These are phyloP conservation scores for Pedinophyceae sp. DNA, from an alignment of 139 green algal genomes.

Conservation along the genomic window DNA sequence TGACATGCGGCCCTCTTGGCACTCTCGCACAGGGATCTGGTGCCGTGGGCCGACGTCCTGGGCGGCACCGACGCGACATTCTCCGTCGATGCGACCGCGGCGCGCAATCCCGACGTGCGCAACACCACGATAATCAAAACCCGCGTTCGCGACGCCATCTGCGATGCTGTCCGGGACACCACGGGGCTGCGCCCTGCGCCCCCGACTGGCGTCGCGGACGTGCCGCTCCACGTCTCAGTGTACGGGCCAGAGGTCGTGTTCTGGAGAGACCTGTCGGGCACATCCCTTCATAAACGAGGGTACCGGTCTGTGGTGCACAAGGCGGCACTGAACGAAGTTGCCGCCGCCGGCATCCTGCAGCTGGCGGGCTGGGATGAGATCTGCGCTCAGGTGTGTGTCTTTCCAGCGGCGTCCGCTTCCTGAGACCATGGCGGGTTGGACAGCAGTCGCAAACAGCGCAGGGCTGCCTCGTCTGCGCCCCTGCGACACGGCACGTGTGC, in stretches of 20 bases:
- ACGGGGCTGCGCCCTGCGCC: slow-evolving; percentile 33
- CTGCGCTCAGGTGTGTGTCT: neutral
- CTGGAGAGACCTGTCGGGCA: neutral
- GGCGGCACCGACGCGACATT: slow-evolving; percentile 2
- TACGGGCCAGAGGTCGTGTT: neutral
- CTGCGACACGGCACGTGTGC: neutral
- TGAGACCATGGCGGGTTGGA: neutral
- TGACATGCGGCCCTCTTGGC: slow-evolving; percentile 34
- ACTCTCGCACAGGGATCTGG: slow-evolving; percentile 43
- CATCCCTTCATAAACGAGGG: neutral
- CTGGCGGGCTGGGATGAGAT: slow-evolving; percentile 39
- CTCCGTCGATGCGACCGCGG: slow-evolving; percentile 9
- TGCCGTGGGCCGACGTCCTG: slow-evolving; percentile 5
- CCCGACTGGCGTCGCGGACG: slow-evolving; percentile 25
- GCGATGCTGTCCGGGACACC: slow-evolving; percentile 47
- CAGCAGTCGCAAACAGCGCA: neutral
- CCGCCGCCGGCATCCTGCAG: slow-evolving; percentile 60
- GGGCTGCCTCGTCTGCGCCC: slow-evolving; percentile 2
- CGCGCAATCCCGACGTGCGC: slow-evolving; percentile 13
- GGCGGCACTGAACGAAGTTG: slow-evolving; percentile 72
- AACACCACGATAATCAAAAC: slow-evolving; percentile 20
- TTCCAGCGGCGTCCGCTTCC: neutral
- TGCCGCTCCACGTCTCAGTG: slow-evolving; percentile 58
- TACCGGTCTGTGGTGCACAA: slow-evolving; percentile 40
- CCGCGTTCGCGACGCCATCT: slow-evolving; percentile 63